Base-by-base conservation (phyloP, 805 yeast species). In the Pichia cabralensis region DNA sequence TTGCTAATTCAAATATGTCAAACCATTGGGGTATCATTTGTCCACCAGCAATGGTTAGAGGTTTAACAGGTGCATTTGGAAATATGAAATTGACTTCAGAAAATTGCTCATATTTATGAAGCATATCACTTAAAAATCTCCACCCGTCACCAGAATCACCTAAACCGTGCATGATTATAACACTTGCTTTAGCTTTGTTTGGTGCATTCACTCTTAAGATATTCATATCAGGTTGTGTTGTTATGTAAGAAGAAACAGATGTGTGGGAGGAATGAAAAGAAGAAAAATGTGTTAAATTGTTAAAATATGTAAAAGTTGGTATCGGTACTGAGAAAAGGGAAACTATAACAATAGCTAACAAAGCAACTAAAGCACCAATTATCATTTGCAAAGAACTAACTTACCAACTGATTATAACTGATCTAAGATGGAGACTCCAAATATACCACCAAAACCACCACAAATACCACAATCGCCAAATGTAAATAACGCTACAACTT, bases 101-200 rank as follows among this genome's bases (percentile, higher is more conserved):
- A 47, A 68, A 78, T 14, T 53, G 67, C 15, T 33, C 57, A 3
- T 58, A 39, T 38, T 57, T 60, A 16, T 65, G 67, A 18, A 82
- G 67, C 35, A 74, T 60, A 26, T 76, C 79, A 4, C 92, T 82
- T 26, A 89, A 60, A 64, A 83, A 84, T 29, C 72, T 64, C 96
- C 96, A 89, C 2, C 96, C 96, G 13, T 67, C 65, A 5, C 95
- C 96, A 1, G 84, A 56, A 55, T 89, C 97, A 8, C 98, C 98
- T 13, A 89, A 64, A 0, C 98, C 97, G 54, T 92, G 97, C 35
- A 84, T 52, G 40, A 88, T 68, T 16, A 88, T 80, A 22, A 86
- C 61, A 1, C 86, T 75, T 1, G 83, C 79, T 1, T 75, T 62
- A 6, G 77, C 70, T 1, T 61, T 58, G 8, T 42, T 41, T 14